A percentile compares a stretch with the other conserved stretches of the same genome.
Conservation (phyloP, 768 basidiomycete genomes). For the Naematelia encephala region DNA sequence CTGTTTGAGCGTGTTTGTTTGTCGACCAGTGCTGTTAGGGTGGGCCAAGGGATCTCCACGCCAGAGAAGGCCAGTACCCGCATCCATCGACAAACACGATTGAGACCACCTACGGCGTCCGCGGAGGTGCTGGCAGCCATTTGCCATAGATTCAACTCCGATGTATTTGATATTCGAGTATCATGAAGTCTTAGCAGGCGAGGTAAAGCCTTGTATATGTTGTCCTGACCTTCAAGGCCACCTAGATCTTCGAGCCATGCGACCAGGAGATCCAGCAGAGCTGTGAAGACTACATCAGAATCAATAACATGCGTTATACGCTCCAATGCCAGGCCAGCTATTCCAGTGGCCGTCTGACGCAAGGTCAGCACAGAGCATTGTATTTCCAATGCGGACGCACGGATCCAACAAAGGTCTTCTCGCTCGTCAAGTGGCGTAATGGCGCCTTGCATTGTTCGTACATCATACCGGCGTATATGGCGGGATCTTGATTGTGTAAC, state of each 20-base stretch:
- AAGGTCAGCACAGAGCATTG: not conserved
- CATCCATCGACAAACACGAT: conserved; percentile 32
- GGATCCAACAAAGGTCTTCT: not conserved
- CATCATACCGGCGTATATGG: conserved; percentile 29
- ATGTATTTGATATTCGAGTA: not conserved
- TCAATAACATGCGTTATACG: conserved; percentile 25
- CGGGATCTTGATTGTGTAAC: conserved; percentile 62
- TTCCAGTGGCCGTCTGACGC: conserved; percentile 8
- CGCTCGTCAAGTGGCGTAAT: not conserved
- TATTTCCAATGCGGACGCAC: not conserved
- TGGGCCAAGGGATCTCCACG: conserved; percentile 33
- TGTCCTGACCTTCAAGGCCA: conserved; percentile 14
- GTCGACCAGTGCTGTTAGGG: conserved; percentile 17
- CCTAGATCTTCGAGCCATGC: conserved; percentile 43
- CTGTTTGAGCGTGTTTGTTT: conserved; percentile 8
- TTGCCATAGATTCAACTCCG: conserved; percentile 9
- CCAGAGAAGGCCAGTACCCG: conserved; percentile 36
- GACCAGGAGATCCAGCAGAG: conserved; percentile 24
- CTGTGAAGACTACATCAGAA: conserved; percentile 24
- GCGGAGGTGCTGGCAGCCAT: conserved; percentile 12
- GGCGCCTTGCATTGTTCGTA: conserved; percentile 35
- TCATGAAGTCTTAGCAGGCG: conserved; percentile 16
- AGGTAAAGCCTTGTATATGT: conserved; percentile 29
- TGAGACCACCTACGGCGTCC: conserved; percentile 13
- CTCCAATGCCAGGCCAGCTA: conserved; percentile 32